Conservation (phyloP, 352 stramenopile genomes). For the Globisporangium echinulatum region DNA sequence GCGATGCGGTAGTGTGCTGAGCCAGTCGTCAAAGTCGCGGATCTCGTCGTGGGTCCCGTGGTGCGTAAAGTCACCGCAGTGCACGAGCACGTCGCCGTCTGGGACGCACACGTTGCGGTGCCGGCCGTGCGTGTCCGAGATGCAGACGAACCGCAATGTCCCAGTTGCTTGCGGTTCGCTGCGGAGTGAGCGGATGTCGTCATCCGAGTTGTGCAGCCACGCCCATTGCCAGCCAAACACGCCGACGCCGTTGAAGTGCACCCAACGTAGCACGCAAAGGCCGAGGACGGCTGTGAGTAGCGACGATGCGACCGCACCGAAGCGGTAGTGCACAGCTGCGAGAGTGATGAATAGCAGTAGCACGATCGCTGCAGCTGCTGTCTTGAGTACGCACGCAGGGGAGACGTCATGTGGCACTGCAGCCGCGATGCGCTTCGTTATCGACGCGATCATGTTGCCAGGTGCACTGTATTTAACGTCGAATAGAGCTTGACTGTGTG, state of each 20-base stretch:
- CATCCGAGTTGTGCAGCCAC: slow-evolving; percentile 37
- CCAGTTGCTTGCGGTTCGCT: slow-evolving; percentile 39
- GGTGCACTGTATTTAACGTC: too few relatives aligned
- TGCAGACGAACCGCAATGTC: slow-evolving; percentile 66
- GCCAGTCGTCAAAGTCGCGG: slow-evolving; percentile 70
- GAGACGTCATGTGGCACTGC: slow-evolving; percentile 40
- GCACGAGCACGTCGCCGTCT: slow-evolving; percentile 80
- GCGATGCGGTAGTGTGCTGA: slow-evolving; percentile 59
- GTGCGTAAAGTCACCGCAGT: slow-evolving; percentile 89
- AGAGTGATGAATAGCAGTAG: slow-evolving; percentile 11
- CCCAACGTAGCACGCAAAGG: slow-evolving; percentile 30
- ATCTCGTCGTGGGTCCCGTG: slow-evolving; percentile 66
- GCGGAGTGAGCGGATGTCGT: slow-evolving; percentile 19
- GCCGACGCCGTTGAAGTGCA: slow-evolving; percentile 60
- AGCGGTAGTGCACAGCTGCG: slow-evolving; percentile 16
- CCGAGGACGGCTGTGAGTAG: slow-evolving; percentile 16
- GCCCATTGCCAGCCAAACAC: slow-evolving; percentile 38
- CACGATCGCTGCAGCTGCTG: slow-evolving; percentile 3
- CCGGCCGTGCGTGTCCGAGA: slow-evolving; percentile 78
- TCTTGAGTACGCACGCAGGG: slow-evolving; percentile 21
- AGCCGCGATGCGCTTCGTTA: background rate
- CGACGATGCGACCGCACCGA: slow-evolving; percentile 15
- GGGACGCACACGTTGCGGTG: slow-evolving; percentile 65
- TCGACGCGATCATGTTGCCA: background rate
- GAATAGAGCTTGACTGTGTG: background rate